Conservation (phyloP, 768 basidiomycete species). For the Hydnomerulius pinastri region DNA sequence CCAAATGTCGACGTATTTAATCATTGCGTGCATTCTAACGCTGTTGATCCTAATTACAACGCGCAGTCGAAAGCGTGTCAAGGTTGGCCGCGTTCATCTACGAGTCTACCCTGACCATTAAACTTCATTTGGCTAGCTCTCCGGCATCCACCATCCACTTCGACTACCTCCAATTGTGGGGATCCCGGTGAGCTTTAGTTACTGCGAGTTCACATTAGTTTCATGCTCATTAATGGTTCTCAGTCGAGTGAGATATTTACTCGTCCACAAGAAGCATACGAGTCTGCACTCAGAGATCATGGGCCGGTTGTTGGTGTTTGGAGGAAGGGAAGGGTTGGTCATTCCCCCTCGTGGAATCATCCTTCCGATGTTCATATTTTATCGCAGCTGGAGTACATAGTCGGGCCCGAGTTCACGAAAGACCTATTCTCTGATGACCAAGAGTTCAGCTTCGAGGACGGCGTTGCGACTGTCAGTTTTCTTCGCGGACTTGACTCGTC, state of each 20-base stretch:
- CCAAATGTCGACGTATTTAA: no score
- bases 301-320: conserved; percentile 35
- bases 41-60: no score
- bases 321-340: conserved; percentile 30
- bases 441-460: conserved; percentile 35
- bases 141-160: no score
- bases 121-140: no score
- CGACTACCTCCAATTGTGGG: not conserved
- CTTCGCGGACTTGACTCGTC: not conserved
- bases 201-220: not conserved
- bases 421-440: conserved; percentile 31
- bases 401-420: conserved; percentile 28
- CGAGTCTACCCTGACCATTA: no score
- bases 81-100: no score
- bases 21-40: no score
- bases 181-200: not conserved
- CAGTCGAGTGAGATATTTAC: conserved; percentile 26
- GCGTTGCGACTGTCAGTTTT: conserved; percentile 27
- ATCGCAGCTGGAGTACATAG: conserved; percentile 36
- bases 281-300: conserved; percentile 27
- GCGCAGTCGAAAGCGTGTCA: no score
- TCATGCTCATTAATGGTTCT: not conserved
- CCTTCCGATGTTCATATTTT: not conserved
- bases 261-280: conserved; percentile 33
- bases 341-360: no score